phyloP scores from a whole-genome alignment of 192 early-diverging fungal species.

The Spizellomyces punctatus region DNA sequence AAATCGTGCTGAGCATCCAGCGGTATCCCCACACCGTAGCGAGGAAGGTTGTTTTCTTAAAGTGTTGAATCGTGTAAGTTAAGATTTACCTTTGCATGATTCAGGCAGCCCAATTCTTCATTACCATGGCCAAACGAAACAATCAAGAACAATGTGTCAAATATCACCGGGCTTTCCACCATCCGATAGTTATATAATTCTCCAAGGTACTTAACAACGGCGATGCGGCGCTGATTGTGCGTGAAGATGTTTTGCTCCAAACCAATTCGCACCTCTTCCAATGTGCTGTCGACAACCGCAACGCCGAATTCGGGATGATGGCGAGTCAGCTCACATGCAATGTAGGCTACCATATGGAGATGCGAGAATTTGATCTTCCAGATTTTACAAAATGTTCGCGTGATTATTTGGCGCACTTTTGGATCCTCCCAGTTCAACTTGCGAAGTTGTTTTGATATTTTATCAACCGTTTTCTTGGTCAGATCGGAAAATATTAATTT shows the following conservation, averaged over 20 bases:
- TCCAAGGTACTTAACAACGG: constrained; percentile 80
- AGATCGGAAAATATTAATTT: constrained; percentile 88
- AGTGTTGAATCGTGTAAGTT: constrained; percentile 49
- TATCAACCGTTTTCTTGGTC: constrained; percentile 68
- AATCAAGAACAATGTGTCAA: constrained; percentile 85
- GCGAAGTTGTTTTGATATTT: constrained; percentile 68
- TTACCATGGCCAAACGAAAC: constrained; percentile 78
- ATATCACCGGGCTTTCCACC: constrained; percentile 74
- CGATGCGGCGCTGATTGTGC: constrained; percentile 88
- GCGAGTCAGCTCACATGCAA: constrained; percentile 73
- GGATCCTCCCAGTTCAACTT: constrained; percentile 86
- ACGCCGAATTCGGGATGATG: constrained; percentile 89
- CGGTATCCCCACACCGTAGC: constrained; percentile 52
- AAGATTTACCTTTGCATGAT: background rate
- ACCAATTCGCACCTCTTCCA: constrained; percentile 88
- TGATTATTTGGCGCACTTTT: constrained; percentile 55
- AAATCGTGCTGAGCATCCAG: constrained; percentile 85
- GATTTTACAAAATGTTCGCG: constrained; percentile 83
- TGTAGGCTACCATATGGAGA: constrained; percentile 79
- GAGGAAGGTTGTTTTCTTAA: constrained; percentile 50
- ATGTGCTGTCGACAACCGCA: constrained; percentile 77
- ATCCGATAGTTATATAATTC: constrained; percentile 91
- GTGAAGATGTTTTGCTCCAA: constrained; percentile 91
- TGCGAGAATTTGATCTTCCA: constrained; percentile 94
- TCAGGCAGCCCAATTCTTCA: constrained; percentile 21